phyloP scores from a whole-genome alignment of 75 land plant genomes.

The Pinus taeda region DNA sequence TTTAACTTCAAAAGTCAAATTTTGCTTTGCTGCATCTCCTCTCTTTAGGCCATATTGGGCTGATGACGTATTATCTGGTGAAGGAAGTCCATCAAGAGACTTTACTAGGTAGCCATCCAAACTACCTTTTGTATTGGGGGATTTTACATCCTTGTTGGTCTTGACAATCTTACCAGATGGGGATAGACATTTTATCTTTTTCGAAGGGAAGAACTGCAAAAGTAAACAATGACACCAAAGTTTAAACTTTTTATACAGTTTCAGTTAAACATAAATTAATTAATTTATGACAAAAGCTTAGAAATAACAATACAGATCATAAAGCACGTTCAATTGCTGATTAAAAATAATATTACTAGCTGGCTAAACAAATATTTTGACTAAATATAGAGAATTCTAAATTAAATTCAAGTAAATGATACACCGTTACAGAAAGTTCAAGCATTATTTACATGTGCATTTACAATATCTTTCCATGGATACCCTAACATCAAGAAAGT shows the following conservation, averaged over 20 bases:
- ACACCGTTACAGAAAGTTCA: neutral
- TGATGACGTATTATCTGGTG: neutral
- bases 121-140: constrained; percentile 43
- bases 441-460: neutral
- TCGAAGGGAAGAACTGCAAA: constrained; percentile 61
- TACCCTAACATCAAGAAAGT: neutral
- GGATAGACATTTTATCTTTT: constrained; percentile 38
- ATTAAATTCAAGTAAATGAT: neutral
- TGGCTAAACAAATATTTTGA: too few species aligned
- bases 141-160: constrained; percentile 19
- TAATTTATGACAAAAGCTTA: neutral
- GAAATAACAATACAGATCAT: neutral
- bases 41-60: neutral
- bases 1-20: constrained; percentile 22
- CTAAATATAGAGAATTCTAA: neutral
- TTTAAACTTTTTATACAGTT: too few species aligned
- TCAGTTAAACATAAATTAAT: too few species aligned
- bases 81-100: constrained; percentile 15
- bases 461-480: neutral
- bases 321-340: neutral
- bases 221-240: constrained; percentile 1
- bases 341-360: neutral
- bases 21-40: constrained; percentile 18
- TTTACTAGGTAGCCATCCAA: constrained; percentile 30
- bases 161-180: constrained; percentile 19